Evolutionary conservation across 176 grass and related monocot genomes (phyloP), one percentile per base, ranked within the genome.

Genomic region (bread wheat (Triticum aestivum)): DNA sequence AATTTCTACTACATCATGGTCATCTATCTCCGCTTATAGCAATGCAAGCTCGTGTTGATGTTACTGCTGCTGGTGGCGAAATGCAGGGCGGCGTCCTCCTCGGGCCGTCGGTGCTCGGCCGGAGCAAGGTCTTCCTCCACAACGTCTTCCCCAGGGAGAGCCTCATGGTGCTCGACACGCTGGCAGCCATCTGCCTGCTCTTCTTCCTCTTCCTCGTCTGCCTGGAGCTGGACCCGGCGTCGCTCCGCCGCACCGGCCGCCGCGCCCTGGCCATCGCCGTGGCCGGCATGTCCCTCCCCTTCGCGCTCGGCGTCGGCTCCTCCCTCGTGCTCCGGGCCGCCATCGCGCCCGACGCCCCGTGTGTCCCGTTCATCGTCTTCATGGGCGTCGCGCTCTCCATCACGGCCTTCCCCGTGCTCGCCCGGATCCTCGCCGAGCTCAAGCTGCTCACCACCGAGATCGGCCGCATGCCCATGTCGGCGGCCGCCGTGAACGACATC

Each of bases 151-250:
- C 92, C 11, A 38, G 20, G 78, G 61, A 87, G 54, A 89, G 89
- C 84, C 79, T 94, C 11, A 89, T 84, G 11, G 89, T 94, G 84
- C 87, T 94, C 0, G 89, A 92, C 81, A 94, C 92, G 27, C 75
- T 94, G 4, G 92, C 92, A 34, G 89, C 87, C 81, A 73, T 94
- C 65, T 84, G 89, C 73, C 84, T 94, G 27, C 80, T 94, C 72
- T 89, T 94, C 89, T 94, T 94, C 92, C 92, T 94, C 65, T 94
- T 94, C 89, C 92, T 94, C 21, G 92, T 94, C 37, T 89, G 92
- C 45, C 87, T 94, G 1, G 92, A 94, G 87, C 84, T 92, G 0
- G 92, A 94, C 87, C 84, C 90, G 6, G 73, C 79, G 6, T 61
- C 89, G 26, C 74, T 94, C 71, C 92, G 89, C 34, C 87, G 92